Conservation (phyloP, 495 filamentous ascomycete species). For the Geoglossum glabrum region DNA sequence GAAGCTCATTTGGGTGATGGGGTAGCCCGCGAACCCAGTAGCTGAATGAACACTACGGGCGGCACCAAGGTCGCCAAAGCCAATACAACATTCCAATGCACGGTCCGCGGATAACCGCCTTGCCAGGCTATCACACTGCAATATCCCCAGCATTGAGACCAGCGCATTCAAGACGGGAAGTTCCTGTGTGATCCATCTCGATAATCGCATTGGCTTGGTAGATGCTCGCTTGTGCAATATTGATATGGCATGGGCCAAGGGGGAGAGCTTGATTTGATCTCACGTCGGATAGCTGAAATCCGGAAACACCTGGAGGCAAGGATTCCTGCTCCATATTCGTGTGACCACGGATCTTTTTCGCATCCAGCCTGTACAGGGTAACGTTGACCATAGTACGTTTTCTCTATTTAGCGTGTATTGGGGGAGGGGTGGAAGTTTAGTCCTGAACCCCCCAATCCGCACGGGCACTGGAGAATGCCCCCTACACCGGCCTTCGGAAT, state of each 20-base stretch:
- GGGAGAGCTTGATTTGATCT: background rate
- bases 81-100: background rate
- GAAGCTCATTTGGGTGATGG: background rate
- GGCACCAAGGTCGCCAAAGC: slow-evolving; percentile 13
- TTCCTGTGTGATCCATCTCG: slow-evolving; percentile 33
- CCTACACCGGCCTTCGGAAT: slow-evolving; percentile 27
- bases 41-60: slow-evolving; percentile 4
- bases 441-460: slow-evolving; percentile 2
- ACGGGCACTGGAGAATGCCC: slow-evolving; percentile 1
- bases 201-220: slow-evolving; percentile 25
- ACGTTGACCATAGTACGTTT: slow-evolving; percentile 3
- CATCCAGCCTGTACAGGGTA: background rate
- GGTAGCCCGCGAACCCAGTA: background rate
- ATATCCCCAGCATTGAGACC: slow-evolving; percentile 28
- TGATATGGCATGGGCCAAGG: background rate
- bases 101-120: slow-evolving; percentile 26
- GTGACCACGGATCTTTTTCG: background rate
- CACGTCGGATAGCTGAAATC: background rate
- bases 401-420: slow-evolving; percentile 1
- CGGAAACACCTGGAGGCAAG: background rate
- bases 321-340: too few species aligned
- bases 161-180: slow-evolving; percentile 23
- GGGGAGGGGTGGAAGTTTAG: slow-evolving; percentile 3
- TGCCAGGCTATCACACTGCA: slow-evolving; percentile 33
- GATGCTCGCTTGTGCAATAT: background rate